Evolutionary conservation across 164 flowering plant species (phyloP).

Genomic region (Macadamia integrifolia): DNA sequence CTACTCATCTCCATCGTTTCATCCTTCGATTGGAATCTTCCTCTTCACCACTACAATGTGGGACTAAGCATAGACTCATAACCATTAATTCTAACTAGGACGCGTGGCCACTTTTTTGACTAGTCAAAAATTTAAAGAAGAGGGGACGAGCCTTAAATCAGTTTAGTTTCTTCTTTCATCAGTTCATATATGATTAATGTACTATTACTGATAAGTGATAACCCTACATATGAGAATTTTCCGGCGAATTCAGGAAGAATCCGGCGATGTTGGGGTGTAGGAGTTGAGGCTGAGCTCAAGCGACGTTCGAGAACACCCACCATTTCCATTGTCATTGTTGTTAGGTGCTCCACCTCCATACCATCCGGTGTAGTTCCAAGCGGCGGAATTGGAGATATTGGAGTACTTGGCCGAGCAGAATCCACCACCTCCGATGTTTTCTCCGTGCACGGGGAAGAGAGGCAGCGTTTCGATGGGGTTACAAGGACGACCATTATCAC

Average conservation of each 20-base stretch:
- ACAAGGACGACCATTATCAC: too few relatives aligned
- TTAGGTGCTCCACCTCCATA: too few relatives aligned
- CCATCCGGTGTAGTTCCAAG: background rate
- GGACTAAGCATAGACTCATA: too few relatives aligned
- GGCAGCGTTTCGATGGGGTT: background rate
- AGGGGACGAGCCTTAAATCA: too few relatives aligned
- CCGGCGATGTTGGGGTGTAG: background rate
- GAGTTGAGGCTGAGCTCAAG: background rate
- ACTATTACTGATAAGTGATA: background rate
- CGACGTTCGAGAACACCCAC: background rate
- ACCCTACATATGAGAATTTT: too few relatives aligned
- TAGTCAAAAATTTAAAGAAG: too few relatives aligned
- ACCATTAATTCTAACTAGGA: too few relatives aligned
- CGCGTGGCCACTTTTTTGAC: background rate
- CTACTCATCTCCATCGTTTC: too few relatives aligned
- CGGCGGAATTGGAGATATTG: too few relatives aligned
- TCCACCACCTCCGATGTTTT: background rate
- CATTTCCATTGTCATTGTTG: too few relatives aligned
- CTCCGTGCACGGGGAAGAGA: background rate
- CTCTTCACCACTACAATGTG: too few relatives aligned
- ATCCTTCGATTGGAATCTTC: too few relatives aligned
- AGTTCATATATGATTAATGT: background rate
- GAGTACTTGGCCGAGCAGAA: background rate
- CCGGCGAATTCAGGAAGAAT: background rate
- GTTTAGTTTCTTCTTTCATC: background rate